Evolutionary conservation across 441 rosid species (phyloP), one percentile per base, ranked within the genome.

Genomic region (Adansonia grandidieri): DNA sequence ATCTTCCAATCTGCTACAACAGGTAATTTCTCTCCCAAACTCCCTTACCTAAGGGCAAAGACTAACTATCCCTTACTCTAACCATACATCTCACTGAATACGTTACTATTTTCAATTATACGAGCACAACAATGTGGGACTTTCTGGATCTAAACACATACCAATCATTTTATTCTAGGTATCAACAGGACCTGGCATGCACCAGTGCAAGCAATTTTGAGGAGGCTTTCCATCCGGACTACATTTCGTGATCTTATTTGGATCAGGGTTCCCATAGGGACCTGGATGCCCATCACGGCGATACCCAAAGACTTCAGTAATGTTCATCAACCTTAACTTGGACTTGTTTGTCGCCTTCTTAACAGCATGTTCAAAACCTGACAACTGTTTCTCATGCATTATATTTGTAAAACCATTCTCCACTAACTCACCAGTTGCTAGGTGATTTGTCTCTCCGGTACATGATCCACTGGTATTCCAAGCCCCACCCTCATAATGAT

Each of bases 391-490:
- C 88, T 87, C 79, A 58, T 91, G 97, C 98, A 96, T 96, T 79
- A 84, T 73, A 28, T 86, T 87, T 13, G 96, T 91, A 78, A 89
- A 94, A 6, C 90, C 91, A 75, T 96, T 96, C 83, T 91, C 92
- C 79, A 91, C 93, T 65, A 93, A 76, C 82, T 94, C 83, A 17
- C 96, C 97, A 0, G 71, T 78, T 56, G 47, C 87, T 50, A 94
- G 80, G 22, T 97, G 99, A 68, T 81, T 91, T 60, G 72, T 88
- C 83, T 94, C 94, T 53, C 99, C 99, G 0, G 99, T 94, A 83
- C 98, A 96, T 5, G 99, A 96, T 8, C 99, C 98, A 32, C 99
- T 98, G 0, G 97, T 91, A 77, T 96, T 94, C 99, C 99, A 96
- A 60, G 93, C 93, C 4, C 98, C 99, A 17, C 98, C 98, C 74